Percentiles rank a stretch among this genome's conserved stretches.
These are phyloP conservation scores for Physcia stellaris DNA, from an alignment of 495 filamentous ascomycete genomes.

Conservation along the genomic window DNA sequence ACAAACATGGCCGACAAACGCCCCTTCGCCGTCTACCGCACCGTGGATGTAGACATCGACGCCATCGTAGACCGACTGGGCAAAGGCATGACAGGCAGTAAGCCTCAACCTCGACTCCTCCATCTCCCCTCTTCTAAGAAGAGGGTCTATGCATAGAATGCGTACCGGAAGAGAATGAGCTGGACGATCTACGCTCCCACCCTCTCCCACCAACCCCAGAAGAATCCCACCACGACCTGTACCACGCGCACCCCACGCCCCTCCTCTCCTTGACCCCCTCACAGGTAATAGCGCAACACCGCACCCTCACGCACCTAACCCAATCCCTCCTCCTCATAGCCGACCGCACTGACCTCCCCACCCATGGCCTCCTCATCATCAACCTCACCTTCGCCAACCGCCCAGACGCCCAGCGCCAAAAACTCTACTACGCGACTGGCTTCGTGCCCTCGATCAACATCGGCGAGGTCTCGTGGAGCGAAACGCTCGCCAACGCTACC, in stretches of 20 bases:
- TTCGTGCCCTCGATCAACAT: neutral
- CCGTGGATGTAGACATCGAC: neutral
- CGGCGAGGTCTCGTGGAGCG: neutral
- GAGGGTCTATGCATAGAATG: neutral
- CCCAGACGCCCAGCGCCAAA: neutral
- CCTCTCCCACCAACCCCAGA: neutral
- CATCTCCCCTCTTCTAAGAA: neutral
- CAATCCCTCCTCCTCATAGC: neutral
- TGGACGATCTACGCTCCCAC: neutral
- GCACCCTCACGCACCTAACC: neutral
- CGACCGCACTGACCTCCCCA: neutral
- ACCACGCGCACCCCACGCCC: neutral
- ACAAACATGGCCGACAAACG: neutral
- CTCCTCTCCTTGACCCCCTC: neutral
- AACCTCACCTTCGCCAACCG: neutral
- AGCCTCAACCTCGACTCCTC: neutral
- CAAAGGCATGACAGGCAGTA: neutral
- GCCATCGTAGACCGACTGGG: neutral
- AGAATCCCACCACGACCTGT: neutral
- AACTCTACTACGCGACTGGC: neutral
- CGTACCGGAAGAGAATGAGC: neutral
- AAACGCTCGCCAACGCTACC: neutral
- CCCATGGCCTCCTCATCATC: neutral
- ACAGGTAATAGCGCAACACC: neutral
- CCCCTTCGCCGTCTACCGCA: neutral